Conservation (phyloP, 1,284 basidiomycete genomes). For the Tremellales sp. region DNA sequence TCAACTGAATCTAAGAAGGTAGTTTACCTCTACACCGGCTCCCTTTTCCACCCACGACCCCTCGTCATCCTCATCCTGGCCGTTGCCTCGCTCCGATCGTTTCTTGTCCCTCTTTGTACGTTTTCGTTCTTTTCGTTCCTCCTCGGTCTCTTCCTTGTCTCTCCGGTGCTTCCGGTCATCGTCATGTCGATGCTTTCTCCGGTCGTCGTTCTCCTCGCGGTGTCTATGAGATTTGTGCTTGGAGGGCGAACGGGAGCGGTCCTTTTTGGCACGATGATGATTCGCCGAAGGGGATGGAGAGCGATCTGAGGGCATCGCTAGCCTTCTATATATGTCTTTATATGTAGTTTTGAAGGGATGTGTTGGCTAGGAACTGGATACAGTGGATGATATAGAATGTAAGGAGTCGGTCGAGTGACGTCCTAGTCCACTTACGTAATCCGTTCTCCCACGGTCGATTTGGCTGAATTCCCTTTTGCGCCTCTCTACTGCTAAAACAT, state of each 20-base stretch:
- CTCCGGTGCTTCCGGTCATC: slow-evolving; percentile 21
- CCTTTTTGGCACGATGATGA: too few relatives aligned
- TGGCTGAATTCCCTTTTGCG: neutral
- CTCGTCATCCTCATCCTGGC: slow-evolving; percentile 55
- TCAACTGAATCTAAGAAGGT: slow-evolving; percentile 1
- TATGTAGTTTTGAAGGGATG: neutral
- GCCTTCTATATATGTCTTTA: neutral
- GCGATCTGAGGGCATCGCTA: neutral
- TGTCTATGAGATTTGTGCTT: slow-evolving; percentile 12
- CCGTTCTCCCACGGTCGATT: too few relatives aligned
- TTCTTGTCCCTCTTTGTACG: slow-evolving; percentile 36
- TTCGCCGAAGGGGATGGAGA: slow-evolving; percentile 16
- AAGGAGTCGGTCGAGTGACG: neutral
- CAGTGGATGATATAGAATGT: too few relatives aligned
- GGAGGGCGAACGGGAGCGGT: slow-evolving; percentile 8
- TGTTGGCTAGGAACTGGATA: neutral
- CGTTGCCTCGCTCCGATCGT: slow-evolving; percentile 22
- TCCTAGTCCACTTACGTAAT: neutral
- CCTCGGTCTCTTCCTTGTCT: slow-evolving; percentile 51
- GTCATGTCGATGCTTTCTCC: slow-evolving; percentile 19
- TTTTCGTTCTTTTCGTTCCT: slow-evolving; percentile 45
- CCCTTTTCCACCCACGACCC: slow-evolving; percentile 85
- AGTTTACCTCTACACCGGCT: slow-evolving; percentile 68
- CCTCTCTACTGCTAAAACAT: neutral
- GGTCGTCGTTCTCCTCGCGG: slow-evolving; percentile 14